Conservation (phyloP, 1,284 basidiomycete species). For the Cryptococcus hybrid region DNA sequence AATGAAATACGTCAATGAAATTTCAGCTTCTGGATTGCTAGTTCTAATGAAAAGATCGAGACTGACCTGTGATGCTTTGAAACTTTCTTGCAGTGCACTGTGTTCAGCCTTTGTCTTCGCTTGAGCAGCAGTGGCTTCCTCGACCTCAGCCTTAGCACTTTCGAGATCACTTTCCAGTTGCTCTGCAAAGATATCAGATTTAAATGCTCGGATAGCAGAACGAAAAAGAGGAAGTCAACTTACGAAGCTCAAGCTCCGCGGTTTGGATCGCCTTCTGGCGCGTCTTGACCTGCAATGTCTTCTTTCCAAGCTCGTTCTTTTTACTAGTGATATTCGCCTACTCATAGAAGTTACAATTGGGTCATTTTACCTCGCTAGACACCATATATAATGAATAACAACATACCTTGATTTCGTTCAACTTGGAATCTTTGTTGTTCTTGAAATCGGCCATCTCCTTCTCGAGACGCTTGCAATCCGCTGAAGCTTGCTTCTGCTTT, state of each 20-base stretch:
- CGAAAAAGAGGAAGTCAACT: slow-evolving; percentile 22
- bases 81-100: slow-evolving; percentile 56
- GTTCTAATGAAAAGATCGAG: slow-evolving; percentile 11
- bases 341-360: not conserved
- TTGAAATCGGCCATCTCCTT: slow-evolving; percentile 99
- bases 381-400: not conserved
- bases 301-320: slow-evolving; percentile 77
- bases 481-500: slow-evolving; percentile 71
- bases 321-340: slow-evolving; percentile 77
- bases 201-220: too few species aligned
- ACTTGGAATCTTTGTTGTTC: slow-evolving; percentile 96
- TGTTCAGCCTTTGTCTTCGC: slow-evolving; percentile 55
- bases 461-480: slow-evolving; percentile 81
- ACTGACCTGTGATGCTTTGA: slow-evolving; percentile 60
- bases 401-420: slow-evolving; percentile 83
- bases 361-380: not conserved
- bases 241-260: slow-evolving; percentile 79
- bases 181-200: slow-evolving; percentile 54
- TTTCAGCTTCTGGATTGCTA: not conserved
- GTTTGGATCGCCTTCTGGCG: slow-evolving; percentile 88
- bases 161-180: slow-evolving; percentile 80
- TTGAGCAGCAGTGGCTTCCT: slow-evolving; percentile 62
- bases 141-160: slow-evolving; percentile 59
- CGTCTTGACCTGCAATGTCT: slow-evolving; percentile 75
- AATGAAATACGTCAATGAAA: not conserved